Conservation (phyloP, 208 protist genomes). For the Leishmania tarentolae region DNA sequence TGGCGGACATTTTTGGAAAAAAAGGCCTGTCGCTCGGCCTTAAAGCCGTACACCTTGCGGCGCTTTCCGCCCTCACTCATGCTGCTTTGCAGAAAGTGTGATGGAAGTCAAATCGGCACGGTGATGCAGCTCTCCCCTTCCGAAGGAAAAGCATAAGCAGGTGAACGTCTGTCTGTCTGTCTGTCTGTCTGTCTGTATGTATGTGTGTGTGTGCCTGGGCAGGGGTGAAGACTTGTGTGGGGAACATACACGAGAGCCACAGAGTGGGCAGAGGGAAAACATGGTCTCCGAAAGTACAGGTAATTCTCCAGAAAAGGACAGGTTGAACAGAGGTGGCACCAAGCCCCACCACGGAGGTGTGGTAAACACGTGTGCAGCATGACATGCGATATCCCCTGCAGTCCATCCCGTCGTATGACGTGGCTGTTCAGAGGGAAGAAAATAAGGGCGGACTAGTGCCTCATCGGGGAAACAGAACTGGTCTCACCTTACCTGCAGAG, state of each 20-base stretch:
- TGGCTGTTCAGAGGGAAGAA: not conserved
- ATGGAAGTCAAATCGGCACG: not conserved
- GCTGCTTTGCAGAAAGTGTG: not conserved
- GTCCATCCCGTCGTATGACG: not conserved
- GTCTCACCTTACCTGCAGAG: not conserved
- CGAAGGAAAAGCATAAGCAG: not conserved
- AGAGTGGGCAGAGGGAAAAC: no score
- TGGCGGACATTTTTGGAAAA: slow-evolving; percentile 77
- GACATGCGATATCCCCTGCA: not conserved
- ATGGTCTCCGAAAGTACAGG: not conserved
- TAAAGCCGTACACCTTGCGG: slow-evolving; percentile 60
- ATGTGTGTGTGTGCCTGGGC: not conserved
- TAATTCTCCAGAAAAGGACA: not conserved
- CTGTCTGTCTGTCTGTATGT: not conserved
- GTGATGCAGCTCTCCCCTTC: not conserved
- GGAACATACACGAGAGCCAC: no score
- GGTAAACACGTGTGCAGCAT: not conserved
- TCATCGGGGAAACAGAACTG: no score
- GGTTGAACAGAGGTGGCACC: not conserved
- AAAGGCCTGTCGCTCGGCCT: slow-evolving; percentile 70
- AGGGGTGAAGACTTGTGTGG: no score
- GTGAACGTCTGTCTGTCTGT: not conserved
- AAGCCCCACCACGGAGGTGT: no score
- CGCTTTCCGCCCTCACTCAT: slow-evolving; percentile 37
- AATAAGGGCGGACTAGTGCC: not conserved